Evolutionary conservation across 192 early-diverging fungal species (phyloP).

Genomic region (Coemansia sp.): DNA sequence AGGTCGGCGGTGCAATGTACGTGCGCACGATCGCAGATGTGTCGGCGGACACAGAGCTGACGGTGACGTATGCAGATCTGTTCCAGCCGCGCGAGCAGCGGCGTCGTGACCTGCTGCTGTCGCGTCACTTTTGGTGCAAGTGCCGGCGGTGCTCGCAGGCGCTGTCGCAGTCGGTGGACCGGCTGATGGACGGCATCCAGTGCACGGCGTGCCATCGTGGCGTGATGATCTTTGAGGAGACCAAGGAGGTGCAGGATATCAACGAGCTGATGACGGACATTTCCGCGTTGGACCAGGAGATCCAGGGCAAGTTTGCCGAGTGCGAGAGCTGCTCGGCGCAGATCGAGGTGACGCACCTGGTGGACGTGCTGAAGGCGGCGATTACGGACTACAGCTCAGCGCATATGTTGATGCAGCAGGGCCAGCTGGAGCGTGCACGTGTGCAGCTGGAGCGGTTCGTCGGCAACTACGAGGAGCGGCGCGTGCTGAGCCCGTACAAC

Average conservation of each 20-base stretch:
- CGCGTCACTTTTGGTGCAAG: constrained; percentile 77
- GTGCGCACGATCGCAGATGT: constrained; percentile 63
- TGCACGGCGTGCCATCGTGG: constrained; percentile 59
- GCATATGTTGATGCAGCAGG: constrained; percentile 46
- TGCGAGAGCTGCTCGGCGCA: constrained; percentile 55
- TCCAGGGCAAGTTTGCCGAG: constrained; percentile 56
- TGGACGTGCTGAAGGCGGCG: constrained; percentile 55
- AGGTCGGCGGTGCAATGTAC: constrained; percentile 55
- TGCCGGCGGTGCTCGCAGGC: constrained; percentile 65
- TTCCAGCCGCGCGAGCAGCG: constrained; percentile 70
- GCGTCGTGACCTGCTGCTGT: constrained; percentile 62
- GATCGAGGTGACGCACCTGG: constrained; percentile 52
- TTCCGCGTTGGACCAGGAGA: constrained; percentile 54
- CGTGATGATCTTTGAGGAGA: constrained; percentile 61
- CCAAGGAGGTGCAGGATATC: constrained; percentile 61
- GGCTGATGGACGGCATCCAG: constrained; percentile 67
- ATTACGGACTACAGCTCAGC: constrained; percentile 54
- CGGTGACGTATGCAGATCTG: constrained; percentile 70
- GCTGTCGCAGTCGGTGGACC: constrained; percentile 66
- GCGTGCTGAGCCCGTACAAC: constrained; percentile 56
- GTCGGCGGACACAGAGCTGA: constrained; percentile 59
- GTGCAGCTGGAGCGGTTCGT: constrained; percentile 53
- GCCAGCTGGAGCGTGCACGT: constrained; percentile 42
- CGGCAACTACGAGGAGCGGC: constrained; percentile 49
- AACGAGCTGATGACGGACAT: constrained; percentile 59